A percentile compares a stretch with the other conserved stretches of the same genome.
Conservation (phyloP, 805 yeast genomes). For the Yarrowia sp. region DNA sequence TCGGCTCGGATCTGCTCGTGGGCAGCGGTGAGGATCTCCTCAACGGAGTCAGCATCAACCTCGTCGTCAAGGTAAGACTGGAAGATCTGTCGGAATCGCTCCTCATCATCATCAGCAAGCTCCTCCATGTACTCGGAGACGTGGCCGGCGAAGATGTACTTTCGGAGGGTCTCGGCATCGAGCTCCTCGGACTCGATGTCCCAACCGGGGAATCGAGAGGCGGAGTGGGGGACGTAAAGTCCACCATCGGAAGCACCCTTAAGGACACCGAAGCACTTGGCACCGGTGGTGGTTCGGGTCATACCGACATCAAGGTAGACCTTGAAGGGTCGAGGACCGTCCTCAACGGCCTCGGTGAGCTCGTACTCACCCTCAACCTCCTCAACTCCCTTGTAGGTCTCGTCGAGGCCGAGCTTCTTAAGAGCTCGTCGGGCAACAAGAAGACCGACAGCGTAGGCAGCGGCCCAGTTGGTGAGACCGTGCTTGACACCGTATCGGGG, state of each 20-base stretch:
- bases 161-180: slow-evolving; percentile 95
- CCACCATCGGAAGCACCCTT: slow-evolving; percentile 99
- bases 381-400: slow-evolving; percentile 97
- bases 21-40: slow-evolving; percentile 92
- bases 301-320: slow-evolving; percentile 98
- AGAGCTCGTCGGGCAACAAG: slow-evolving; percentile 98
- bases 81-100: slow-evolving; percentile 95
- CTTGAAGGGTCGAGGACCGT: slow-evolving; percentile 99
- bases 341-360: slow-evolving; percentile 99
- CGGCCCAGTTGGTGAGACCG: slow-evolving; percentile 99
- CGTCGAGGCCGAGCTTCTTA: slow-evolving; percentile 96
- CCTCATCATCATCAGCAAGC: slow-evolving; percentile 99
- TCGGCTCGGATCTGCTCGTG: slow-evolving; percentile 95
- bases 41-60: slow-evolving; percentile 93
- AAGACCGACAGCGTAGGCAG: slow-evolving; percentile 98
- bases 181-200: slow-evolving; percentile 98
- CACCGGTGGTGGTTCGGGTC: slow-evolving; percentile 99
- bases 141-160: slow-evolving; percentile 99
- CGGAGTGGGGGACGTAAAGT: slow-evolving; percentile 97
- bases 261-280: slow-evolving; percentile 98
- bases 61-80: slow-evolving; percentile 95
- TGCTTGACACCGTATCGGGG: slow-evolving; percentile 96
- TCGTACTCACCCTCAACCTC: slow-evolving; percentile 99
- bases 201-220: slow-evolving; percentile 99
- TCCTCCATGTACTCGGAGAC: slow-evolving; percentile 99